Base-by-base conservation (phyloP, 805 yeast genomes). In the Kazachstania martiniae region DNA sequence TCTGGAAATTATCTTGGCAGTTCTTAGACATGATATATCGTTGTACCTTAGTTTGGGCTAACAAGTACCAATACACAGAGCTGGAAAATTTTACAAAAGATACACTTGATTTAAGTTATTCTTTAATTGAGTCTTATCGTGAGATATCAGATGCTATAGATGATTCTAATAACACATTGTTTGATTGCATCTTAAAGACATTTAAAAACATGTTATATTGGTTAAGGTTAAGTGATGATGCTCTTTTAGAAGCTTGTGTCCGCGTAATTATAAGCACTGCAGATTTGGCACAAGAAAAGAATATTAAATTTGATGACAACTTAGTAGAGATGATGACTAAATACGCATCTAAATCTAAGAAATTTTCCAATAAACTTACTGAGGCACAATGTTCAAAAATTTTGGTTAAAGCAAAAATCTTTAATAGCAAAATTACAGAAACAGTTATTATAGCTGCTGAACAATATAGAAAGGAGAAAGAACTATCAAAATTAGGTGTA, bases 41-140 rank as follows among this genome's bases (percentile, higher is more conserved):
- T 26, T 68, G 71, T 34, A 83, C 93, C 1, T 59, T 81, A 10
- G 53, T 53, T 3, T 89, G 98, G 98, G 85, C 95, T 0, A 56
- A 66, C 2, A 56, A 60, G 23, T 77, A 74, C 44, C 70, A 70
- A 18, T 62, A 70, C 14, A 62, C 65, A 0, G 69, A 68, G 31
- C 62, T 84, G 44, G 69, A 77, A 27, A 94, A 86, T 35, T 87
- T 85, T 44, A 82, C 95, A 2, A 70, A 94, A 51, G 95, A 85
- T 49, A 77, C 84, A 0, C 63, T 89, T 31, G 95, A 87, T 43
- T 63, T 83, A 21, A 77, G 94, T 37, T 76, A 77, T 39, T 54
- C 66, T 2, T 58, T 87, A 21, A 51, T 87, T n/a, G 75, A 69
- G 34, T 72, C 87, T 2, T 80, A 71, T 46, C 63, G 76, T 37